phyloP scores from a whole-genome alignment of 306 rosid genomes.

The Rubus parviflorus region DNA sequence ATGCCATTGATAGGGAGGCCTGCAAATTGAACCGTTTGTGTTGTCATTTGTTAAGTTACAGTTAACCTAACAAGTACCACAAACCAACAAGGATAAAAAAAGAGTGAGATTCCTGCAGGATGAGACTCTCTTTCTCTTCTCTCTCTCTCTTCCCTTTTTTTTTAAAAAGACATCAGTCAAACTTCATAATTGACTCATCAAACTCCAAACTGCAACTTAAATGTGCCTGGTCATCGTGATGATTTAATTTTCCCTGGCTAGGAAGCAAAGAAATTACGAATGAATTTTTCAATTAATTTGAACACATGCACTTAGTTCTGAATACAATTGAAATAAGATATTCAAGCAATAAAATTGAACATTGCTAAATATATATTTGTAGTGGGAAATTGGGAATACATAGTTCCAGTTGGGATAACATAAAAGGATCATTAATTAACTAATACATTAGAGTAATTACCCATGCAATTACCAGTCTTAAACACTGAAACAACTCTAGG shows the following conservation, averaged over 20 bases:
- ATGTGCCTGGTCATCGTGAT: not conserved
- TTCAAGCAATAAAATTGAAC: not conserved
- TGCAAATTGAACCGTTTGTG: constrained; percentile 13
- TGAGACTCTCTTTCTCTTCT: not conserved
- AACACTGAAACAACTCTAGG: constrained; percentile 7
- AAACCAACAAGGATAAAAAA: constrained; percentile 22
- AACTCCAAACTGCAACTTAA: not conserved
- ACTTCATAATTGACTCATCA: constrained; percentile 18
- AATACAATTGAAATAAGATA: not conserved
- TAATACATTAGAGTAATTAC: not conserved
- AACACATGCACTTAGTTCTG: not conserved
- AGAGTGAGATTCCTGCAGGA: constrained; percentile 2
- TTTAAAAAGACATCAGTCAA: constrained; percentile 19
- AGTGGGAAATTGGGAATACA: not conserved
- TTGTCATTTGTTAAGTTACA: constrained; percentile 28
- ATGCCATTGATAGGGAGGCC: not conserved
- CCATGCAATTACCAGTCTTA: not conserved
- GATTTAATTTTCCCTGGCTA: not conserved
- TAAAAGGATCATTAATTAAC: not conserved
- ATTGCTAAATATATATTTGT: not conserved
- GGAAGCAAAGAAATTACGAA: not conserved
- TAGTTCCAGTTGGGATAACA: not conserved
- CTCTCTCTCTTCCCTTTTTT: not conserved
- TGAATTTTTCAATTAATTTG: not conserved
- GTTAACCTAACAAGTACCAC: constrained; percentile 27